phyloP scores from a whole-genome alignment of 441 rosid genomes.

The Aleurites moluccanus region DNA sequence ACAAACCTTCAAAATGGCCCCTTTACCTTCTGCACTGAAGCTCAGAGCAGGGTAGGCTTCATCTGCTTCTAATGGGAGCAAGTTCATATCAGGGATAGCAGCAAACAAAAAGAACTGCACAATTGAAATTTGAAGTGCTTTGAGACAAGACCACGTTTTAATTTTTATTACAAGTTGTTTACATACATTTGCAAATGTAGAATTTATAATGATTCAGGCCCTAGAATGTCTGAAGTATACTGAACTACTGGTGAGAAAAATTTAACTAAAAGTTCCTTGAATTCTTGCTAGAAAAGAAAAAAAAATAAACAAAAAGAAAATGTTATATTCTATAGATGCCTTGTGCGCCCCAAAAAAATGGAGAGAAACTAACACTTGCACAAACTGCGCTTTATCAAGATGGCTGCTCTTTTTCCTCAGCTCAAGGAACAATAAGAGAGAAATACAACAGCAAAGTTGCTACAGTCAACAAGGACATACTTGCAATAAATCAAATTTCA shows the following conservation, averaged over 20 bases:
- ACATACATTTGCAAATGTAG: neutral
- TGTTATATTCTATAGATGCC: neutral
- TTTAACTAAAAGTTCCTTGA: neutral
- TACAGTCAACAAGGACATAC: neutral
- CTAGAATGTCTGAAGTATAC: too few relatives aligned
- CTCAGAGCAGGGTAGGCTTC: too few relatives aligned
- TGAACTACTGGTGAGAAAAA: too few relatives aligned
- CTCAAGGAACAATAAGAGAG: neutral
- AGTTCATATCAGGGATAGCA: too few relatives aligned
- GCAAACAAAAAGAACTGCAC: too few relatives aligned
- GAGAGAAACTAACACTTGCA: neutral
- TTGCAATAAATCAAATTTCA: neutral
- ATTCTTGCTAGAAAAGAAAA: neutral
- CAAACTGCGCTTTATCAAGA: neutral
- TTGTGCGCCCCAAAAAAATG: neutral
- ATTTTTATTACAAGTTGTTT: neutral
- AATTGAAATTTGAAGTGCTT: neutral
- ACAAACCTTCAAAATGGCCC: neutral
- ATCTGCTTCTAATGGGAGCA: too few relatives aligned
- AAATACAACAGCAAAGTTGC: neutral
- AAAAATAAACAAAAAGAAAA: neutral
- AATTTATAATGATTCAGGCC: neutral
- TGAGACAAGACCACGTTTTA: neutral
- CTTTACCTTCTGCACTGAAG: too few relatives aligned
- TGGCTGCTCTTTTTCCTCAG: neutral